Conservation (phyloP, 192 early-diverging fungal genomes). For the Entomortierella beljakovae region DNA sequence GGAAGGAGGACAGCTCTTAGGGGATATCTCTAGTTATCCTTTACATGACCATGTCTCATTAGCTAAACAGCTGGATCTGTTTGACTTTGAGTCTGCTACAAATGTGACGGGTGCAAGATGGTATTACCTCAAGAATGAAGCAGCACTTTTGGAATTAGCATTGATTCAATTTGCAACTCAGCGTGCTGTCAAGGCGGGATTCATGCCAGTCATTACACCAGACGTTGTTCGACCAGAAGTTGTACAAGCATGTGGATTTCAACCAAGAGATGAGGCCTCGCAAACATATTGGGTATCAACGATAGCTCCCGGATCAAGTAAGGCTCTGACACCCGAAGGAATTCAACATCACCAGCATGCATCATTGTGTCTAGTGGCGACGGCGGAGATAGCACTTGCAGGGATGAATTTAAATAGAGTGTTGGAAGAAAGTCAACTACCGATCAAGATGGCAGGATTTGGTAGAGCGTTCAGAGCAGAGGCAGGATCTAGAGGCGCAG, state of each 20-base stretch:
- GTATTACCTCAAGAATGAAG: slow-evolving; percentile 90
- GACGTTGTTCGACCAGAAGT: slow-evolving; percentile 85
- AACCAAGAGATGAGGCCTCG: slow-evolving; percentile 80
- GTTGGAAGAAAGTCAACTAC: slow-evolving; percentile 68
- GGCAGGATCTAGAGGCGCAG: slow-evolving; percentile 84
- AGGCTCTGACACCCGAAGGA: slow-evolving; percentile 7
- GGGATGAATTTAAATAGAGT: slow-evolving; percentile 83
- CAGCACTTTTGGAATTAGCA: slow-evolving; percentile 88
- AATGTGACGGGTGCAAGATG: slow-evolving; percentile 85
- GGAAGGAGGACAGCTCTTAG: slow-evolving; percentile 16
- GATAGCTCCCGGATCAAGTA: slow-evolving; percentile 39
- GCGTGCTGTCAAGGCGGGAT: slow-evolving; percentile 76
- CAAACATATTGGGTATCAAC: slow-evolving; percentile 85
- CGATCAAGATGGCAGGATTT: slow-evolving; percentile 81
- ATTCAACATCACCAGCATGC: slow-evolving; percentile 52
- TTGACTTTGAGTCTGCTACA: slow-evolving; percentile 86
- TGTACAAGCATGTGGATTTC: slow-evolving; percentile 91
- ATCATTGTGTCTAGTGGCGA: slow-evolving; percentile 82
- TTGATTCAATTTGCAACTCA: slow-evolving; percentile 89
- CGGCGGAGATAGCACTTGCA: slow-evolving; percentile 93
- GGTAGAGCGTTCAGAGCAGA: slow-evolving; percentile 93
- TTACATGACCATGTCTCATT: slow-evolving; percentile 79
- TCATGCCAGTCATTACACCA: slow-evolving; percentile 82
- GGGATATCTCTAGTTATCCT: slow-evolving; percentile 29
- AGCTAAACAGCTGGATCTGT: slow-evolving; percentile 70